Base-by-base conservation (phyloP, 2,329 filamentous ascomycete species). In the Aphanocladium album region DNA sequence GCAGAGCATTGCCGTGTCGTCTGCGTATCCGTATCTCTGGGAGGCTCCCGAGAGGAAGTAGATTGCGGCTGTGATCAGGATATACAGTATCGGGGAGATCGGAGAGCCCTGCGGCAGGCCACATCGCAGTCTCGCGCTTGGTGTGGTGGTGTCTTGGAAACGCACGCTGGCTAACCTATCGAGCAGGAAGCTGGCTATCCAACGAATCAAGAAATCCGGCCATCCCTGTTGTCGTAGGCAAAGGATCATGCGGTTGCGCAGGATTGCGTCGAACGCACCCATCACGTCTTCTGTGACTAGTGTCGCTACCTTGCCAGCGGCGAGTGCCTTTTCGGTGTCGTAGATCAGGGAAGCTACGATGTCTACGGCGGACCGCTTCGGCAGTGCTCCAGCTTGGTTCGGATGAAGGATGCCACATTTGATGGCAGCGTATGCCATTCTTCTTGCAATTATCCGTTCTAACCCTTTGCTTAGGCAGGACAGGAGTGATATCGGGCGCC, bases 401-500 rank as follows among this genome's bases (percentile, higher is more conserved):
- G 52, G 63, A 41, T 66, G 59, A 3, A 70, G 58, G 39, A 69
- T 62, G 4, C 60, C 49, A 30, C 67, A 52, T 23, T 65, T 45
- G n/a, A 69, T 64, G 8, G 58, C 57, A 37, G 57, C 64, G 43
- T 43, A 68, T 9, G 63, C 64, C 11, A 70, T 57, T 37, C 64
- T 57, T 51, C 61, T 62, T 46, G 65, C 65, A 12, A 71, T 61
- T 5, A 71, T 51, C 17, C 65, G 60, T 58, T 71, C 66, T 9
- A 71, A 64, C 1, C 69, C 63, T 58, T 71, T 71, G n/a, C 67
- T 62, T 2, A 72, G 63, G 35, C 51, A 68, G 4, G 63, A 67
- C 6, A 70, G 65, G 16, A 71, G 64, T 50, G 66, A 68, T 41
- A 70, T 70, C 3, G 62, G 66, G 14, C 65, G 61, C 63, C 61